Base-by-base conservation (phyloP, 2,329 filamentous ascomycete genomes). In the Metarhizium humberi region DNA sequence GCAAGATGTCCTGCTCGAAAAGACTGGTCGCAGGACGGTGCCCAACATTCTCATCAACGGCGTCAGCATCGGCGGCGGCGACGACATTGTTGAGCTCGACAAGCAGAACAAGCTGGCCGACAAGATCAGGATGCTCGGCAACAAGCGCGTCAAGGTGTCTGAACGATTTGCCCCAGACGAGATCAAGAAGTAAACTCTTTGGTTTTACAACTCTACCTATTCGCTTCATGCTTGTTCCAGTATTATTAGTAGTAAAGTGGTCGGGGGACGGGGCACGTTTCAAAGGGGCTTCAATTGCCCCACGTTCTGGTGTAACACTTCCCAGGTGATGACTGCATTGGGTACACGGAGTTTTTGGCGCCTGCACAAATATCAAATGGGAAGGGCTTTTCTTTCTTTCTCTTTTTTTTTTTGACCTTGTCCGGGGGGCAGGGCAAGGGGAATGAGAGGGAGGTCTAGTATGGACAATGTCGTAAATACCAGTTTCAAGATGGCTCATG, bases 11-110 rank as follows among this genome's bases (percentile, higher is more conserved):
- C 76, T 99, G 10, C 78, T 71, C 16, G 80, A 85, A 57, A 86
- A 82, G 66, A 97, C 94, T 0, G 88, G 88, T 48, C 82, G 92
- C 51, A 78, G 76, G 57, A 99, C 94, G 0, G 94, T 99, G 0
- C 94, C 94, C 16, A 99, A 99, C 67, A 80, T 97, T 40, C 78
- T 99, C 62, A 79, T 99, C 64, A 89, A 90, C 64, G 91, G 90
- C 49, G 85, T 86, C 69, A 94, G 88, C 70, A 90, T 97, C 58
- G 94, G 94, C 50, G 94, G 94, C 25, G 85, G 90, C 51, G 92
- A 97, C 67, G 90, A 96, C 58, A 81, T 99, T 55, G 80, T 83
- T 51, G 84, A 81, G 30, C 75, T 97, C 58, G 84, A 92, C 67
- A 70, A 75, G 32, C 78, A 79, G 36, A 84, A 85, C 59, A 80